These are phyloP conservation scores for Lentinula lateritia DNA, from an alignment of 768 basidiomycete species.

Conservation along the genomic window DNA sequence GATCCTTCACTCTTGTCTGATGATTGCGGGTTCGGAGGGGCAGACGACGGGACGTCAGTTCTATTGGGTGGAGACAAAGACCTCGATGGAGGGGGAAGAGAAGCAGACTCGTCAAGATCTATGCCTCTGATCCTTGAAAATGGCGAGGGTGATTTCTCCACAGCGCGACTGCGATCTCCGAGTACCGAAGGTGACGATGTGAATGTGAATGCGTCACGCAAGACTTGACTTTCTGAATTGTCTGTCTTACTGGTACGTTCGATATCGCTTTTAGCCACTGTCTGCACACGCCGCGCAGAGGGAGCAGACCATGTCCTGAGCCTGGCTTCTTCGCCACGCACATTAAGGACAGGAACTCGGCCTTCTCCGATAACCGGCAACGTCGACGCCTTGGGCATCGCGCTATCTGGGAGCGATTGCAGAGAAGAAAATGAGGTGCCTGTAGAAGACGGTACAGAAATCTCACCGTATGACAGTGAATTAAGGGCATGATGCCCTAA, in stretches of 20 bases:
- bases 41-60: not conserved
- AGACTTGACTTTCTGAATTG: not conserved
- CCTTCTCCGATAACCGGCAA: not conserved
- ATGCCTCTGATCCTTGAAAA: conserved; percentile 20
- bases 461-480: conserved; percentile 1
- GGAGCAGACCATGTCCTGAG: conserved; percentile 2
- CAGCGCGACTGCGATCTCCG: not conserved
- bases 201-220: not conserved
- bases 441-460: conserved; percentile 1
- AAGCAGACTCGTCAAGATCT: not conserved
- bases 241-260: not conserved
- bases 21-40: not conserved
- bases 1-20: not conserved
- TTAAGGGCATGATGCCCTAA: not conserved
- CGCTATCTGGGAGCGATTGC: conserved; percentile 1
- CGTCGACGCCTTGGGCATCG: not conserved
- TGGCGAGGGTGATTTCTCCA: conserved; percentile 7
- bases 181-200: not conserved
- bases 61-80: conserved; percentile 18
- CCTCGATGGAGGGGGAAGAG: conserved; percentile 16
- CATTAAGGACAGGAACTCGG: not conserved
- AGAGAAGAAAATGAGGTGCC: conserved; percentile 6
- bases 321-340: not conserved
- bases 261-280: not conserved
- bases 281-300: not conserved